A percentile compares a stretch with the other conserved stretches of the same genome.
These are phyloP conservation scores for Climacium dendroides DNA, from an alignment of 225 moss, liverwort and hornwort species.

Conservation along the genomic window DNA sequence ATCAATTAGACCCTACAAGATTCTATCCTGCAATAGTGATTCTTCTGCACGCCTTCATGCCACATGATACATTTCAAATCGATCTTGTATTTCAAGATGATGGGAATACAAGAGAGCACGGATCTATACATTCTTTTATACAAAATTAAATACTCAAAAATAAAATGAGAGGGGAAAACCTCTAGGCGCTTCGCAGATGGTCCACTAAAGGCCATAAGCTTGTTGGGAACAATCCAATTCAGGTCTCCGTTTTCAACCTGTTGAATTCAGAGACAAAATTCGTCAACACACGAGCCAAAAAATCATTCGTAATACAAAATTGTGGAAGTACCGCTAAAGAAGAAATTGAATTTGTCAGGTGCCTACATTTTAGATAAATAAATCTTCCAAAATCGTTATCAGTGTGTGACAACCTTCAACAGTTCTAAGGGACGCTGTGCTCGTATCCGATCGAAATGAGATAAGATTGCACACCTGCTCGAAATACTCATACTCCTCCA, in stretches of 20 bases:
- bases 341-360: background rate
- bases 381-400: background rate
- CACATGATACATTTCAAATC: background rate
- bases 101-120: background rate
- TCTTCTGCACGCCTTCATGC: background rate
- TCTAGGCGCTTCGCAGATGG: conserved; percentile 86
- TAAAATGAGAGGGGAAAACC: conserved; percentile 28
- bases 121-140: background rate
- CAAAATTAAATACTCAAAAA: background rate
- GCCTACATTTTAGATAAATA: background rate
- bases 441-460: background rate
- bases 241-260: conserved; percentile 98
- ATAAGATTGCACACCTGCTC: conserved; percentile 53
- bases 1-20: background rate
- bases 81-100: background rate
- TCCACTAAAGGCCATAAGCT: conserved; percentile 95
- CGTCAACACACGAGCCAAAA: background rate
- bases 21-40: background rate
- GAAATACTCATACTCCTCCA: conserved; percentile 97
- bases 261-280: background rate
- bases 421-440: background rate
- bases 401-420: background rate
- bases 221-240: conserved; percentile 97
- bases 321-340: background rate
- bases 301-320: background rate